phyloP scores from a whole-genome alignment of 2,329 filamentous ascomycete genomes.

The Epicoccum sorghinum region DNA sequence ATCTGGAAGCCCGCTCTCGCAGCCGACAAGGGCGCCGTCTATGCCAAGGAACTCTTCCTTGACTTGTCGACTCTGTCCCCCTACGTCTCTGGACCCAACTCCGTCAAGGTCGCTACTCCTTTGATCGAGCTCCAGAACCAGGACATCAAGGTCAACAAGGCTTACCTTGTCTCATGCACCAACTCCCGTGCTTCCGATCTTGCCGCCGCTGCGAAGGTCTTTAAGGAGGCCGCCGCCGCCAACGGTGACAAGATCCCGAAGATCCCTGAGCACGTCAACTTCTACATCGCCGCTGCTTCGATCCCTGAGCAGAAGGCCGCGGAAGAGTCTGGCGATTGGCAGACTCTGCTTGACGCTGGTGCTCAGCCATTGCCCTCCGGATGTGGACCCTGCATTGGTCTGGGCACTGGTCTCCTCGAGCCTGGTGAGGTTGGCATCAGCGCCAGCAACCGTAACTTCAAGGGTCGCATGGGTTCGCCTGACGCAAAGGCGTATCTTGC shows the following conservation, averaged over 20 bases:
- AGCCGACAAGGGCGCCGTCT: conserved; percentile 78
- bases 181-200: conserved; percentile 84
- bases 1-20: conserved; percentile 62
- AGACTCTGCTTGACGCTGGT: conserved; percentile 79
- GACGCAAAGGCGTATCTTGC: conserved; percentile 85
- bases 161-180: conserved; percentile 89
- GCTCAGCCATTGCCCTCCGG: conserved; percentile 72
- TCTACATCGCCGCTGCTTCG: conserved; percentile 92
- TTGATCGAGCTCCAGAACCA: conserved; percentile 73
- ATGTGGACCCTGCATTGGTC: conserved; percentile 86
- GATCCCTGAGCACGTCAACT: conserved; percentile 75
- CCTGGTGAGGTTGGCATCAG: conserved; percentile 85
- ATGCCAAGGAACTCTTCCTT: conserved; percentile 82
- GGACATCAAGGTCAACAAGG: conserved; percentile 79
- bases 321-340: conserved; percentile 85
- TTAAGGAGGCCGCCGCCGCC: conserved; percentile 72
- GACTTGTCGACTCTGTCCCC: conserved; percentile 84
- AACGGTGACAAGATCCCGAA: conserved; percentile 69
- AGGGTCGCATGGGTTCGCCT: conserved; percentile 83
- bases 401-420: conserved; percentile 80
- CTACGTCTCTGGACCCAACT: conserved; percentile 86
- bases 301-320: conserved; percentile 75
- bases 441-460: conserved; percentile 87
- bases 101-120: conserved; percentile 84
- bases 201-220: conserved; percentile 80